Evolutionary conservation across 2,329 filamentous ascomycete genomes (phyloP).

Genomic region (Myrmaecium sp.): DNA sequence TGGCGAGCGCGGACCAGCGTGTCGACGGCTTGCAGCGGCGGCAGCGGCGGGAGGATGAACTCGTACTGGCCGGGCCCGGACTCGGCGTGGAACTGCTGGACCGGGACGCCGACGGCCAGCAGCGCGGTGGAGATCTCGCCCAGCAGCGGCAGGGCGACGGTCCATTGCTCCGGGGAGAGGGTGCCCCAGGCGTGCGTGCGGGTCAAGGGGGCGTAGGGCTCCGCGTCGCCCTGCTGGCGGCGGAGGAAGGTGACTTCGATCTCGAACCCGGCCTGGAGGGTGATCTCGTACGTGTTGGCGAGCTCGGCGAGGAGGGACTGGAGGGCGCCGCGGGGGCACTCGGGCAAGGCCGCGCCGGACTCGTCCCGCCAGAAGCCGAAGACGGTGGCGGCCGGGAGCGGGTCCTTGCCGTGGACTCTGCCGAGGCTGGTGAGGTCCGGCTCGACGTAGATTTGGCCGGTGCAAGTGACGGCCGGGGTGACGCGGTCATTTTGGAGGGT

Average conservation of each 20-base stretch:
- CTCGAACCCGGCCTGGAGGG: constrained; percentile 60
- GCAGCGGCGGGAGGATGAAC: constrained; percentile 47
- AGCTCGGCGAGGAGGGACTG: constrained; percentile 34
- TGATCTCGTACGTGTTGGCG: constrained; percentile 32
- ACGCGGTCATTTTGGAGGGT: constrained; percentile 50
- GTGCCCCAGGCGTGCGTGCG: constrained; percentile 56
- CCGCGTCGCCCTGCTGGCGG: constrained; percentile 20
- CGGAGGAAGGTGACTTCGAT: constrained; percentile 61
- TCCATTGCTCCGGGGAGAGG: constrained; percentile 44
- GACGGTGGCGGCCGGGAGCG: constrained; percentile 42
- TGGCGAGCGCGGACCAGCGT: constrained; percentile 53
- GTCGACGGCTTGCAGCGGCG: constrained; percentile 53
- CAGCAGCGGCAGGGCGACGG: constrained; percentile 41
- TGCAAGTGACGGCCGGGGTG: constrained; percentile 36
- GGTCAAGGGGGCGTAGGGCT: constrained; percentile 29
- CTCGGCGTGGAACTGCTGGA: constrained; percentile 63
- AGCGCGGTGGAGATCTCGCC: constrained; percentile 49
- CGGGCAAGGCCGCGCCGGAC: constrained; percentile 31
- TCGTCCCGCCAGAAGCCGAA: constrained; percentile 48
- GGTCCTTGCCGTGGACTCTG: constrained; percentile 28
- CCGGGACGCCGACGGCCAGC: constrained; percentile 41
- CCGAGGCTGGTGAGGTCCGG: constrained; percentile 49
- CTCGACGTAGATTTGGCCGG: constrained; percentile 48
- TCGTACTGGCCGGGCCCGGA: constrained; percentile 61
- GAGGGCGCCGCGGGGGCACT: constrained; percentile 43